Evolutionary conservation across 352 stramenopile genomes (phyloP).

Genomic region (Blastocystis sp.): DNA sequence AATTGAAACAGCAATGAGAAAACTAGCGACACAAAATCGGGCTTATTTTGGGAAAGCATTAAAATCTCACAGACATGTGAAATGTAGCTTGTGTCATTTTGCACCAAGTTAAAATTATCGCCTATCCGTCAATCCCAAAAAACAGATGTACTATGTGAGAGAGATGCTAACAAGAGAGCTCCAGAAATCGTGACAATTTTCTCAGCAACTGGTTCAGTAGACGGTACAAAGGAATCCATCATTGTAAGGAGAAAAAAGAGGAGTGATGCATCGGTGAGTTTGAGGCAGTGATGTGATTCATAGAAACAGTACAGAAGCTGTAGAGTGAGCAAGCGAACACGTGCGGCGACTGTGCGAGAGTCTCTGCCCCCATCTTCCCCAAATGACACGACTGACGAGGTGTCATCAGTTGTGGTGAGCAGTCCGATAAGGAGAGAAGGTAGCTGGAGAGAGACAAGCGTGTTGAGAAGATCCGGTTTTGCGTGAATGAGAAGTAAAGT

Average conservation of each 20-base stretch:
- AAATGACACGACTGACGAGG: not conserved
- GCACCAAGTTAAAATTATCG: not conserved
- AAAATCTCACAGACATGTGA: not conserved
- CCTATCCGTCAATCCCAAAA: not conserved
- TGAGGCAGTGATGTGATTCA: not conserved
- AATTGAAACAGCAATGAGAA: not conserved
- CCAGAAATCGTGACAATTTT: not conserved
- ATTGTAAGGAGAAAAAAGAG: not conserved
- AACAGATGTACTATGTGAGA: not conserved
- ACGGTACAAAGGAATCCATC: not conserved
- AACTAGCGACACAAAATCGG: not conserved
- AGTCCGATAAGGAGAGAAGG: slow-evolving; percentile 15
- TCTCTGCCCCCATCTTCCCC: not conserved
- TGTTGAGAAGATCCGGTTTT: not conserved
- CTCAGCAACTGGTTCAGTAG: not conserved
- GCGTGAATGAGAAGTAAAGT: not conserved
- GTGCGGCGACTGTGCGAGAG: not conserved
- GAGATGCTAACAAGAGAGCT: not conserved
- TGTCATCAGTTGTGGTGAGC: not conserved
- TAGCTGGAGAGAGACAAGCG: not conserved
- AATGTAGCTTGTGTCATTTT: not conserved
- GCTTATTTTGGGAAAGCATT: not conserved
- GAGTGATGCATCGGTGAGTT: not conserved
- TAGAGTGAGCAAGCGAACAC: not conserved
- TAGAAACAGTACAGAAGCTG: not conserved